Percentiles rank a stretch among this genome's conserved stretches.
These are phyloP conservation scores for Candida morakotiae DNA, from an alignment of 805 yeast genomes.

Conservation along the genomic window DNA sequence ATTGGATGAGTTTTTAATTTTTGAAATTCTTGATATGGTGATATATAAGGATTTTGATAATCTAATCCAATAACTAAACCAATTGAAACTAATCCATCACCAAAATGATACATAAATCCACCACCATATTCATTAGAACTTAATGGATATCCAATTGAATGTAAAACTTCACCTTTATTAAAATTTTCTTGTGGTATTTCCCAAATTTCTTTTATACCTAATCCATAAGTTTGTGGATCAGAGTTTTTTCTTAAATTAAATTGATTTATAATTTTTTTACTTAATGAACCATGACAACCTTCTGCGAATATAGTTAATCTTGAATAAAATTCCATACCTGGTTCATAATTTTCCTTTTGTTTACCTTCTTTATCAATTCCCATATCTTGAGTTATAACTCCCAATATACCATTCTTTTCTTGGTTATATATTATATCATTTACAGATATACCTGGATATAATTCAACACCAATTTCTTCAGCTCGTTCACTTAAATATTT, in stretches of 20 bases:
- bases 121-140: slow-evolving; percentile 75
- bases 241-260: slow-evolving; percentile 62
- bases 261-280: slow-evolving; percentile 70
- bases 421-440: slow-evolving; percentile 64
- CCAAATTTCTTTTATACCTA: slow-evolving; percentile 98
- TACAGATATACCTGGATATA: slow-evolving; percentile 88
- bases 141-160: slow-evolving; percentile 87
- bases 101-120: slow-evolving; percentile 96
- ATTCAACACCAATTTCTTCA: slow-evolving; percentile 88
- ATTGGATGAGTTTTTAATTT: slow-evolving; percentile 89
- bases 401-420: slow-evolving; percentile 57
- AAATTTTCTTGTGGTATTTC: slow-evolving; percentile 82
- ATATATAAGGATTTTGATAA: slow-evolving; percentile 89
- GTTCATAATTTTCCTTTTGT: slow-evolving; percentile 81
- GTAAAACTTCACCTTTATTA: slow-evolving; percentile 76
- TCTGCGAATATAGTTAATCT: slow-evolving; percentile 87
- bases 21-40: slow-evolving; percentile 96
- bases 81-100: slow-evolving; percentile 84
- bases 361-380: slow-evolving; percentile 74
- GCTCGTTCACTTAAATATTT: slow-evolving; percentile 83
- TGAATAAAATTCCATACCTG: slow-evolving; percentile 97
- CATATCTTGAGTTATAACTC: slow-evolving; percentile 92
- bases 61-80: slow-evolving; percentile 96
- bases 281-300: slow-evolving; percentile 96
- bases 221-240: slow-evolving; percentile 85